Evolutionary conservation across 2,329 filamentous ascomycete species (phyloP).

Genomic region (Fusarium avenaceum): DNA sequence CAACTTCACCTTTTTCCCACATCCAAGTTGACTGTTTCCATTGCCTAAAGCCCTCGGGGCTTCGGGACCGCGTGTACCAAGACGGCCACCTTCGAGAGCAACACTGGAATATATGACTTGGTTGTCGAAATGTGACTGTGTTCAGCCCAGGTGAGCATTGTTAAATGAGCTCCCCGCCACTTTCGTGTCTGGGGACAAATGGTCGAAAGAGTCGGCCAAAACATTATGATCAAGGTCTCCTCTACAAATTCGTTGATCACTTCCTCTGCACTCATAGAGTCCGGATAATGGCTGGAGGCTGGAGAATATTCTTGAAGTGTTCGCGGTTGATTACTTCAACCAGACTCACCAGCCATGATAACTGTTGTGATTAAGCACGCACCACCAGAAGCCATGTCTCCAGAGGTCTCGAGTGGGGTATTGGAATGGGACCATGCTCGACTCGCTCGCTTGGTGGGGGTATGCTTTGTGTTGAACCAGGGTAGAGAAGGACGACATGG

Average conservation of each 20-base stretch:
- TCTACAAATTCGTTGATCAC: background rate
- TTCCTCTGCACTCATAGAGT: background rate
- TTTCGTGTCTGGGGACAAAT: constrained; percentile 28
- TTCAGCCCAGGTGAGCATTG: background rate
- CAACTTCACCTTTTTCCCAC: constrained; percentile 26
- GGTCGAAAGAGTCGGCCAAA: constrained; percentile 17
- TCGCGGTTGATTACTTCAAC: background rate
- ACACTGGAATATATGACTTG: constrained; percentile 1
- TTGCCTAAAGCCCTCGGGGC: constrained; percentile 13
- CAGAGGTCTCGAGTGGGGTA: constrained; percentile 46
- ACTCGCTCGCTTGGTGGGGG: constrained; percentile 44
- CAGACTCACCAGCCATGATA: constrained; percentile 17
- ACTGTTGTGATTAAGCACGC: constrained; percentile 20
- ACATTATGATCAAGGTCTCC: constrained; percentile 16
- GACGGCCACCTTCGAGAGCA: background rate
- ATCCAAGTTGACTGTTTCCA: constrained; percentile 15
- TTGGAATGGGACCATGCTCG: constrained; percentile 29
- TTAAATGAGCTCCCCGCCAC: constrained; percentile 18
- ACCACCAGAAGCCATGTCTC: constrained; percentile 44
- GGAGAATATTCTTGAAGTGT: background rate
- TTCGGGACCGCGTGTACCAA: constrained; percentile 1
- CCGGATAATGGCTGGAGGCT: constrained; percentile 4
- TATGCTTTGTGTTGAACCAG: constrained; percentile 23
- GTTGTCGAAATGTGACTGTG: constrained; percentile 1
- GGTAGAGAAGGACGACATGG: constrained; percentile 26